Evolutionary conservation across 495 filamentous ascomycete genomes (phyloP).

Genomic region (Neurospora sp.): DNA sequence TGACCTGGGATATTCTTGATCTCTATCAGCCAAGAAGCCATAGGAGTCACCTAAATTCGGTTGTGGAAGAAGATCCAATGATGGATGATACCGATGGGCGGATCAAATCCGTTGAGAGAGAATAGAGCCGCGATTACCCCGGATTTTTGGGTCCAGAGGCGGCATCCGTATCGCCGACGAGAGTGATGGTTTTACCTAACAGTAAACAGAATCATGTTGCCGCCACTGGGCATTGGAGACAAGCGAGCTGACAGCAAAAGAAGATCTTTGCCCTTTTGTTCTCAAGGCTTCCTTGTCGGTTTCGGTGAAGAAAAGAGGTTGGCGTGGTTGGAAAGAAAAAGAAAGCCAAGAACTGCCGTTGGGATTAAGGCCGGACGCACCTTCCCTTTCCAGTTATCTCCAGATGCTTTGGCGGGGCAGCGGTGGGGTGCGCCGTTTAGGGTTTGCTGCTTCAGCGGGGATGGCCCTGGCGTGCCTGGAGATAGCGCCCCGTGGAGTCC

Average conservation of each 20-base stretch:
- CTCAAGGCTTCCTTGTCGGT: background rate
- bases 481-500: background rate
- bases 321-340: background rate
- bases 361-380: background rate
- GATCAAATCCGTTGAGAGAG: background rate
- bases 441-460: background rate
- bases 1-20: background rate
- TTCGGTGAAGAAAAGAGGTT: background rate
- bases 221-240: background rate
- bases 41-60: background rate
- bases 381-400: background rate
- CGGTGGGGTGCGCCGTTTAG: background rate
- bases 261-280: background rate
- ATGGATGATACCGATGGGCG: background rate
- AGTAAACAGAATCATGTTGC: background rate
- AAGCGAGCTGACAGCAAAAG: background rate
- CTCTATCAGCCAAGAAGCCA: background rate
- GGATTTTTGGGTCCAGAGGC: background rate
- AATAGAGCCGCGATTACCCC: background rate
- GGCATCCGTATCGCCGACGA: background rate
- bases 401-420: background rate
- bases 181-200: background rate
- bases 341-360: background rate
- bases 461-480: background rate
- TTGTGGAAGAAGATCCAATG: background rate